Evolutionary conservation across 306 rosid genomes (phyloP), one percentile per base, ranked within the genome.

Genomic region (Cicer judaicum): DNA sequence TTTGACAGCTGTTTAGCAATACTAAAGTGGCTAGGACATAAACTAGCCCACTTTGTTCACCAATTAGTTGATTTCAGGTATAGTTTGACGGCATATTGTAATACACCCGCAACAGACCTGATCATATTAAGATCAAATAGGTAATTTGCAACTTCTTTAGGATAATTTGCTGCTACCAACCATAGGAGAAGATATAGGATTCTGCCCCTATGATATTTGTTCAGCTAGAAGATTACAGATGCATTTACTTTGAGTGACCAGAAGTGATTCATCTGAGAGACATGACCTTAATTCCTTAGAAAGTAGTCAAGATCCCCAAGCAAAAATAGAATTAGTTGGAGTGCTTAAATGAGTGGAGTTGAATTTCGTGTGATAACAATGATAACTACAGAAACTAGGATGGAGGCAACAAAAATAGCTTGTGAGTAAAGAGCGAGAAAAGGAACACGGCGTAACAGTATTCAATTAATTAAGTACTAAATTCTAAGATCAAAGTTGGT

Each of bases 311-410:
- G 11, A 15, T 53, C 16, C 59, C 59, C 59, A 53, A 15, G 24
- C 29, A 53, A 7, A 53, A 53, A 53, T 53, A 15, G 59, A 53
- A 16, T 52, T 52, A 14, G 15, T 53, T 53, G 59, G 29, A 53
- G 59, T 7, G 59, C 59, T 15, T 53, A 24, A 53, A 53, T 53
- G 59, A 53, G 59, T n/a, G 56, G 21, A 53, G 12, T 24, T 53
- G 29, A 53, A 53, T 52, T 52, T 9, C 59, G 5, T 53, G 10
- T 53, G 14, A 2, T 50, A 50, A 50, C 56, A 50, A 14, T 53
- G 10, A 16, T 15, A 53, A 16, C 59, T 15, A 53, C 11, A 2
- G 5, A 53, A 53, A 7, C 59, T 15, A 53, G 29, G 59, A 16
- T 18, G 21, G 29, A 7, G 29, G 11, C 11, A 53, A 53, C 29